phyloP scores from a whole-genome alignment of 75 land plant genomes.

The Pinus tabuliformis region DNA sequence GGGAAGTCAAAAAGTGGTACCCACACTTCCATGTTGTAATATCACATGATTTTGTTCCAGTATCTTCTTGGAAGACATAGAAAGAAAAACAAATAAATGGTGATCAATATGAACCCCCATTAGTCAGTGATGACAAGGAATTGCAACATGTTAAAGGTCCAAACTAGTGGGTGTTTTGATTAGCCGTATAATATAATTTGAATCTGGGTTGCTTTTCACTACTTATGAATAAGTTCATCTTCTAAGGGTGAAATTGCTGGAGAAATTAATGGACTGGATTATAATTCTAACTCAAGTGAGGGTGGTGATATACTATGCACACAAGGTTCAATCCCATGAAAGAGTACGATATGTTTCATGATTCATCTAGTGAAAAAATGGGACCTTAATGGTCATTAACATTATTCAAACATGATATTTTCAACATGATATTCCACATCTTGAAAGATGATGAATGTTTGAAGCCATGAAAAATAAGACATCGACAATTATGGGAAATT shows the following conservation, averaged over 20 bases:
- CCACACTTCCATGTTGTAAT: constrained; percentile 22
- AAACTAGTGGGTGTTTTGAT: constrained; percentile 72
- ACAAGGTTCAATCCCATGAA: too few relatives aligned
- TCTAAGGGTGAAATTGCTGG: constrained; percentile 67
- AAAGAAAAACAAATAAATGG: constrained; percentile 34
- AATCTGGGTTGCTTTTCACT: constrained; percentile 73
- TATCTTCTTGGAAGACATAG: constrained; percentile 11
- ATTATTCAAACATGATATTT: too few relatives aligned
- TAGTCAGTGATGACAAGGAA: constrained; percentile 42
- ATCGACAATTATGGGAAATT: too few relatives aligned
- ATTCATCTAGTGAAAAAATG: too few relatives aligned
- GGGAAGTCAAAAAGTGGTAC: too few relatives aligned
- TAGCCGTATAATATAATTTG: constrained; percentile 46
- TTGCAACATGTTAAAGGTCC: constrained; percentile 14
- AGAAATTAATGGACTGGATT: background rate
- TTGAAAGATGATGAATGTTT: too few relatives aligned
- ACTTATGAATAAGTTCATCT: constrained; percentile 89
- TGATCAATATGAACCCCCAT: constrained; percentile 49
- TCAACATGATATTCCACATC: too few relatives aligned
- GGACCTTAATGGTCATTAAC: too few relatives aligned
- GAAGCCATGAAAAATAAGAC: too few relatives aligned
- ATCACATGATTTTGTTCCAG: constrained; percentile 78
- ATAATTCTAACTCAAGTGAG: too few relatives aligned
- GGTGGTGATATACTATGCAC: too few relatives aligned
- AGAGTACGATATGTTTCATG: too few relatives aligned